Evolutionary conservation across 2,329 filamentous ascomycete species (phyloP), one percentile per base, ranked within the genome.

Genomic region (Aureobasidium namibiae): DNA sequence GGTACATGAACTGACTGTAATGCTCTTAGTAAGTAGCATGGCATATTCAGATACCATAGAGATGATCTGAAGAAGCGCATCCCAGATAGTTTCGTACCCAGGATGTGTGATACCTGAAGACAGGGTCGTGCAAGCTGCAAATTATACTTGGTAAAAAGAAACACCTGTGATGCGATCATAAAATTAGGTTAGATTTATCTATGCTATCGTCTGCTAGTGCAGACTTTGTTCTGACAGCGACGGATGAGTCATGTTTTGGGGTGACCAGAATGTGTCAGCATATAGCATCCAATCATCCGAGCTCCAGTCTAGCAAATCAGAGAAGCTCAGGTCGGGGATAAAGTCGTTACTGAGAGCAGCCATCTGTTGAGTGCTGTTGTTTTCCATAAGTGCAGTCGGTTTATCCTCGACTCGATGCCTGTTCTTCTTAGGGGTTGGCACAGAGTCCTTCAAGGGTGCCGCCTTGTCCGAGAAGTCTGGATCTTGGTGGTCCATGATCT

Each of bases 281-380:
- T 52, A 59, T 21, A 59, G 8, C 48, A 59, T 59, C 57, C 57
- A 59, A n/a, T 59, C 57, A 24, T 59, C 57, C 21, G 53, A 59
- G 38, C 53, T 52, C 57, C 57, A 59, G 26, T 52, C 46, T 7
- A 59, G 45, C 48, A 59, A 41, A 14, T 59, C 56, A 9, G 44
- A 44, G 26, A 31, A 48, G 36, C 34, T 44, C 2, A 50, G 24
- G 14, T 34, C 29, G n/a, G 56, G 13, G 8, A 49, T 4, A 1
- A 23, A 18, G 23, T 57, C 42, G 23, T 11, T 38, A 23, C 41
- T 41, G 6, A 23, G 38, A 11, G 16, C 4, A 18, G 34, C 9
- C 31, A 26, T 16, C 56, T 44, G 29, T 18, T 45, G 52, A 34
- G n/a, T 44, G 13, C 26, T 26, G 14, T 23, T 18, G 8, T 23